Base-by-base conservation (phyloP, 805 yeast species). In the Clavispora fructus region DNA sequence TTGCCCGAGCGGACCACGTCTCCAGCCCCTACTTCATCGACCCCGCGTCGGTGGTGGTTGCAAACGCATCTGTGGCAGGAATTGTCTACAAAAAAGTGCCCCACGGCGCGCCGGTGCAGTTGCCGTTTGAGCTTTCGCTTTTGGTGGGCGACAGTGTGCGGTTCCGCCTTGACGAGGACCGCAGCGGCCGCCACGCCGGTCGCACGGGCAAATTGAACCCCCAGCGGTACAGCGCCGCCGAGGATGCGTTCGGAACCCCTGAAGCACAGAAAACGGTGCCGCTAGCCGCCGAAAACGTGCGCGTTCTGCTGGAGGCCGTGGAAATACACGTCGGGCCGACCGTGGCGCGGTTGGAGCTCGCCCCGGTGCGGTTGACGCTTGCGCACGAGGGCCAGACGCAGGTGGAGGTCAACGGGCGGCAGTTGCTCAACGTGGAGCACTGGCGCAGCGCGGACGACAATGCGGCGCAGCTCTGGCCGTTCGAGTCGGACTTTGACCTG, bases 381-480 rank as follows among this genome's bases (percentile, higher is more conserved):
- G 68, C 46, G 19, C 68, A 77, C 44, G 63, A 79, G 1, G 77
- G 72, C 6, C 63, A 67, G 16, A 61, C 65, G 0, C 79, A 80
- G 49, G 54, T 89, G 11, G 66, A 78, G 1, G 58, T 91, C 16
- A 94, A 94, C 62, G 90, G 83, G 43, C 71, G 82, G 37, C 69
- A 78, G 30, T 76, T 88, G 40, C 65, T 94, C 48, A 92, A 92
- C 58, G 48, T 85, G n/a, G 99, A 94, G 62, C 97, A 92, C 57
- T 77, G 73, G 61, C 74, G 97, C 59, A 58, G 61, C 11, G 54
- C 64, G 42, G 52, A 58, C 1, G 68, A 73, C 0, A 61, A 67
- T 33, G 32, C 40, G 1, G 72, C 78, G 31, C 62, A 62, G 38
- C 51, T 82, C 7, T 33, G 37, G 37, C 37, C 37, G 23, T 80